These are phyloP conservation scores for Boletus bicolor DNA, from an alignment of 768 basidiomycete genomes.

Conservation along the genomic window DNA sequence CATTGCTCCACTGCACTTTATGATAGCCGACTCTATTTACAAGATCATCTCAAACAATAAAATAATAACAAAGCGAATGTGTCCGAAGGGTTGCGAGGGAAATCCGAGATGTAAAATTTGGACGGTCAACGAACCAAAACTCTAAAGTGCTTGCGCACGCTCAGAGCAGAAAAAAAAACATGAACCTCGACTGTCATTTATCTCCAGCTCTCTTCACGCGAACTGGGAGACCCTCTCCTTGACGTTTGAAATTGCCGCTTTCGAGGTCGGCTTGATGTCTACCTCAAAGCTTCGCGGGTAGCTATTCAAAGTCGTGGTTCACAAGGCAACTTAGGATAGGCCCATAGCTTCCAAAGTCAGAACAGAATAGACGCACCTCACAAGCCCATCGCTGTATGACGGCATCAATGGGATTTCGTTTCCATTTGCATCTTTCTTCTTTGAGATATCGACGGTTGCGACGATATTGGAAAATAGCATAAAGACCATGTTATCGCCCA, in stretches of 20 bases:
- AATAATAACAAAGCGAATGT: no score
- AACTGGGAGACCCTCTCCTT: conserved; percentile 3
- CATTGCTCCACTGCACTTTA: no score
- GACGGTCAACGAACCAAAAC: not conserved
- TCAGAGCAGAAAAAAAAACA: not conserved
- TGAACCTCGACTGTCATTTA: not conserved
- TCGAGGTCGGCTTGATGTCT: conserved; percentile 10
- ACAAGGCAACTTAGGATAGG: not conserved
- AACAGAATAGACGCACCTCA: conserved; percentile 1
- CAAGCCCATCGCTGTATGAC: conserved; percentile 1
- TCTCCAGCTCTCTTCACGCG: not conserved
- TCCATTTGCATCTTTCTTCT: conserved; percentile 6
- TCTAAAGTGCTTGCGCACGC: not conserved
- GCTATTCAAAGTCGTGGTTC: not conserved
- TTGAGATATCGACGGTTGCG: conserved; percentile 8
- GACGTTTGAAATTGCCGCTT: conserved; percentile 6
- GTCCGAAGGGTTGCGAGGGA: no score
- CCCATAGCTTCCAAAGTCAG: not conserved
- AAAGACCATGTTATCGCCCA: conserved; percentile 12
- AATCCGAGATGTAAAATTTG: no score
- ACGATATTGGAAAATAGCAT: conserved; percentile 6
- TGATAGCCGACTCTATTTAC: no score
- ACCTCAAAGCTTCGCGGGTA: conserved; percentile 11
- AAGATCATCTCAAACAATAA: no score
- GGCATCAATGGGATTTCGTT: conserved; percentile 5